phyloP scores from a whole-genome alignment of 164 flowering plant species.

The Umbellularia californica region DNA sequence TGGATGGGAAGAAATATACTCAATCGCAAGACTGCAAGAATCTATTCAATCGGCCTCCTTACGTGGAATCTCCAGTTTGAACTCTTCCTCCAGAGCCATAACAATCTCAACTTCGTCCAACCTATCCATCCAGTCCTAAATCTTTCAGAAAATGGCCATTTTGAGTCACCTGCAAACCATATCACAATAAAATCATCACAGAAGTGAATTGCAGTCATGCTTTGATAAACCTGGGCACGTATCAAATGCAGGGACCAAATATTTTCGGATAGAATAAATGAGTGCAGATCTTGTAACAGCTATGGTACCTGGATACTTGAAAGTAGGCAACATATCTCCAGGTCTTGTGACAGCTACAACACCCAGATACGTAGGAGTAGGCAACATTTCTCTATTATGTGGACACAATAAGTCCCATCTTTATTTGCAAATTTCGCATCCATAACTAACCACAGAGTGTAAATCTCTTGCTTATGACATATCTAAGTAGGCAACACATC shows the following conservation, averaged over 20 bases:
- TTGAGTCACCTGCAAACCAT: slow-evolving; percentile 57
- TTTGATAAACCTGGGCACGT: background rate
- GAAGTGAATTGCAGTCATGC: background rate
- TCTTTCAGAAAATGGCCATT: slow-evolving; percentile 82
- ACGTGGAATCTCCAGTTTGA: slow-evolving; percentile 90
- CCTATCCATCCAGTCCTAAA: slow-evolving; percentile 91
- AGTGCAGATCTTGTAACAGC: too few relatives aligned
- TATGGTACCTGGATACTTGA: too few relatives aligned
- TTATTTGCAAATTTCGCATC: too few relatives aligned
- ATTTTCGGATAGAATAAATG: background rate
- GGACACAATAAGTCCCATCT: too few relatives aligned
- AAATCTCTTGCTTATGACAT: too few relatives aligned
- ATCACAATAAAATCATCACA: background rate
- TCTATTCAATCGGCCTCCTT: slow-evolving; percentile 86
- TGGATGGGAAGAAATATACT: slow-evolving; percentile 71
- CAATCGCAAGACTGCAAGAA: slow-evolving; percentile 73
- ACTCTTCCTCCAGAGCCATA: slow-evolving; percentile 90
- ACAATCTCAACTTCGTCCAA: slow-evolving; percentile 89
- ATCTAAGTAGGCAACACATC: too few relatives aligned
- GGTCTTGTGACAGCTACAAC: too few relatives aligned
- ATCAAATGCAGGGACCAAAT: background rate
- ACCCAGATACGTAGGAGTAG: too few relatives aligned
- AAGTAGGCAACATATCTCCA: too few relatives aligned
- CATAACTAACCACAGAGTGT: too few relatives aligned
- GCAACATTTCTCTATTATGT: too few relatives aligned